phyloP scores from a whole-genome alignment of 2,329 filamentous ascomycete species.

The Cladosporium sphaerospermum region DNA sequence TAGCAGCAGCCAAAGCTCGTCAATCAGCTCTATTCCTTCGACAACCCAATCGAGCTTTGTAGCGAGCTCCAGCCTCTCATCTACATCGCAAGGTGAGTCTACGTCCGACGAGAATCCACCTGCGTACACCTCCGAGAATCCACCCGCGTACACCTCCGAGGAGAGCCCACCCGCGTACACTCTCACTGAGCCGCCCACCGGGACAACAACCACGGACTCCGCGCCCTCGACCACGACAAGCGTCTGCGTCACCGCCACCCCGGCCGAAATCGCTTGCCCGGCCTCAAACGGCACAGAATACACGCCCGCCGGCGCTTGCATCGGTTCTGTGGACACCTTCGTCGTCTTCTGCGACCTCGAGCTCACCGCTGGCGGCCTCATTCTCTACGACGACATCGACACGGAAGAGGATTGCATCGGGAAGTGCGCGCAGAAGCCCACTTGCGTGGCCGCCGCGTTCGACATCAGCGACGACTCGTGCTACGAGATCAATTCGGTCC shows the following conservation, averaged over 20 bases:
- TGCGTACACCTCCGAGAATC: neutral
- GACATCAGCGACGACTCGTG: slow-evolving; percentile 3
- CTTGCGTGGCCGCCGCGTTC: slow-evolving; percentile 7
- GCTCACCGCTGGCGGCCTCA: neutral
- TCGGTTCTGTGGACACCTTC: slow-evolving; percentile 1
- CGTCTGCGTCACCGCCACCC: slow-evolving; percentile 3
- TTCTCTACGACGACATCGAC: neutral
- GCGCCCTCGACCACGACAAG: neutral
- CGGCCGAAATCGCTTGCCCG: slow-evolving; percentile 3
- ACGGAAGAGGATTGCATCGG: slow-evolving; percentile 2
- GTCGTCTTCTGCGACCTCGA: slow-evolving; percentile 2
- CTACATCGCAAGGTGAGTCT: neutral
- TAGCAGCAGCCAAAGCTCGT: too few relatives aligned
- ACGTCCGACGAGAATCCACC: neutral
- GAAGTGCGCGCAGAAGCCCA: neutral
- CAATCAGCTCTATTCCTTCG: neutral
- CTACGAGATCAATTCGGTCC: neutral
- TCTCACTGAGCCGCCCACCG: neutral
- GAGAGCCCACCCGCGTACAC: neutral
- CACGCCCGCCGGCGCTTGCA: slow-evolving; percentile 10
- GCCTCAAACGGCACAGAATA: slow-evolving; percentile 10
- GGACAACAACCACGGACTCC: neutral
- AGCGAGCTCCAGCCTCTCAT: neutral
- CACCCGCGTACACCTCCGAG: neutral
- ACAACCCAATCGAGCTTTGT: neutral